Conservation (phyloP, 345 rosid genomes). For the Heritiera littoralis region DNA sequence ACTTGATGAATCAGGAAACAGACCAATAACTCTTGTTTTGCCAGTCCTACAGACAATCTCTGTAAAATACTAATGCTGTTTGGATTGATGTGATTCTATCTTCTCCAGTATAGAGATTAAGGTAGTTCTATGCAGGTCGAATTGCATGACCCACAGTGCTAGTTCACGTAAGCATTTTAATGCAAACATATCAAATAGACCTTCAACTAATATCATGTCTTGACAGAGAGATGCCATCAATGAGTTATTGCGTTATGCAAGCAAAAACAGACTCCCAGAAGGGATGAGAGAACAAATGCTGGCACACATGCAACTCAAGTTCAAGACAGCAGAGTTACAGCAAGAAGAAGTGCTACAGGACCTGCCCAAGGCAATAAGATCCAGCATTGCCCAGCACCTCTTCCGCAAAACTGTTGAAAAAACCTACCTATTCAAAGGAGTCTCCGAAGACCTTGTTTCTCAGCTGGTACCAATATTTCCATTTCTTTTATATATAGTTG, state of each 20-base stretch:
- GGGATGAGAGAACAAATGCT: conserved; percentile 86
- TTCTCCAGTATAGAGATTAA: background rate
- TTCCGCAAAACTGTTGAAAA: conserved; percentile 55
- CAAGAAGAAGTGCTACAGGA: conserved; percentile 84
- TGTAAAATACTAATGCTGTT: background rate
- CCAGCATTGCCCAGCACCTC: conserved; percentile 79
- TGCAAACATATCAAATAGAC: background rate
- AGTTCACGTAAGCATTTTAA: background rate
- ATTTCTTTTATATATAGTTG: background rate
- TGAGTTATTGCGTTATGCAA: conserved; percentile 69
- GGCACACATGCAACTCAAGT: conserved; percentile 88
- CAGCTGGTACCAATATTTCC: conserved; percentile 55
- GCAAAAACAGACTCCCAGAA: conserved; percentile 82
- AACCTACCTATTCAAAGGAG: conserved; percentile 73
- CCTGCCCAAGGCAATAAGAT: conserved; percentile 89
- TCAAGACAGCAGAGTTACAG: conserved; percentile 79
- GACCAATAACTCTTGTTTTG: background rate
- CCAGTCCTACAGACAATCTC: background rate
- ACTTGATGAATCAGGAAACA: background rate
- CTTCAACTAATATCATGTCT: conserved; percentile 14
- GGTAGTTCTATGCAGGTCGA: background rate
- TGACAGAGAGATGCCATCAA: conserved; percentile 79
- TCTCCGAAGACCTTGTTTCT: conserved; percentile 64
- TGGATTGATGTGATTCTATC: background rate
- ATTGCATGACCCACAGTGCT: background rate